Conservation (phyloP, 164 flowering plant genomes). For the Sextonia rubra region DNA sequence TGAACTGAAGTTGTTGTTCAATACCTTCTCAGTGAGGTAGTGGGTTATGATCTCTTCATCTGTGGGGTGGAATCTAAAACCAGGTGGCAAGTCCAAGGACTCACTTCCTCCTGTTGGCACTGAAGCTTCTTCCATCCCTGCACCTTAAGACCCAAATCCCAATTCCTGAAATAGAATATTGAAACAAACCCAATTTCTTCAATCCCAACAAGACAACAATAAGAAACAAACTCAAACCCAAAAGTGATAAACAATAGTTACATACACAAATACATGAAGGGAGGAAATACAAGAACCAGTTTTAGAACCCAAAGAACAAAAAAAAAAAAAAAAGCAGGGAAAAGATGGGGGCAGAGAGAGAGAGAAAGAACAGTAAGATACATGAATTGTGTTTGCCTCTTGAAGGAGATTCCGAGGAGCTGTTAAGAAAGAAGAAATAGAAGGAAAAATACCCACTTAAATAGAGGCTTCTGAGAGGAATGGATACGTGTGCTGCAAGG, state of each 20-base stretch:
- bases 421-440: constrained; percentile 21
- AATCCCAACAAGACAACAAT: background rate
- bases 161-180: background rate
- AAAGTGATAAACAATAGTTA: background rate
- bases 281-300: too few species aligned
- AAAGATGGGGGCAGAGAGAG: background rate
- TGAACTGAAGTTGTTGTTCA: constrained; percentile 32
- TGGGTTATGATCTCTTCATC: constrained; percentile 52
- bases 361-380: background rate
- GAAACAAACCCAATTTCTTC: background rate
- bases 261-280: too few species aligned
- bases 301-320: background rate
- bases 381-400: background rate
- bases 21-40: constrained; percentile 42
- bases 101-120: constrained; percentile 21
- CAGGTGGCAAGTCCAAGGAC: constrained; percentile 45
- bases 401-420: constrained; percentile 14
- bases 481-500: constrained; percentile 25
- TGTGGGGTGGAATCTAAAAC: constrained; percentile 60
- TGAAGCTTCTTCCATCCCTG: constrained; percentile 24
- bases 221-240: background rate
- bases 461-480: constrained; percentile 6
- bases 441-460: constrained; percentile 9
- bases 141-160: background rate
- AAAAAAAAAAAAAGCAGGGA: background rate